Conservation (phyloP, 1,284 basidiomycete species). For the Malassezia restricta region DNA sequence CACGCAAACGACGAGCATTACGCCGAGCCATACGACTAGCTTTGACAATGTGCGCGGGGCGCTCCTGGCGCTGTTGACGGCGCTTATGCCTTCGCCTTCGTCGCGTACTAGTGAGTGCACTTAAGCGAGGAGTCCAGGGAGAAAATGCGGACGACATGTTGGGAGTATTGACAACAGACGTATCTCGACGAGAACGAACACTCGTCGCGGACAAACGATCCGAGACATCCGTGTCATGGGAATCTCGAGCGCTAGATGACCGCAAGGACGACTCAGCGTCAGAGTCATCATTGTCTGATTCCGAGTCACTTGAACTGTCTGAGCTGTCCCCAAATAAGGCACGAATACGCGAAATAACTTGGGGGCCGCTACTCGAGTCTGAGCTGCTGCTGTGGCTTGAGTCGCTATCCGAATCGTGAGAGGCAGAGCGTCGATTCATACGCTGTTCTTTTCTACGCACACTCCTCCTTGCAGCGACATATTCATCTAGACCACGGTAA, state of each 20-base stretch:
- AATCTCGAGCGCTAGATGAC: background rate
- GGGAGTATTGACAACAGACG: background rate
- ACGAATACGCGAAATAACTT: conserved; percentile 28
- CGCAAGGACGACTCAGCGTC: background rate
- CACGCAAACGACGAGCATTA: conserved; percentile 33
- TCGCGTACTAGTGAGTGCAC: conserved; percentile 4
- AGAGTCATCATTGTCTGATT: conserved; percentile 14
- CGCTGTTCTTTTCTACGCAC: conserved; percentile 14
- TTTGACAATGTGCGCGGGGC: conserved; percentile 9
- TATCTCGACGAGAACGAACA: conserved; percentile 7
- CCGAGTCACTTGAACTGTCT: conserved; percentile 20
- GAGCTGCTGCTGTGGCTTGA: conserved; percentile 19
- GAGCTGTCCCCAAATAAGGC: conserved; percentile 38
- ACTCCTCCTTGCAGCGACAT: conserved; percentile 29
- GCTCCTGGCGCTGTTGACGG: background rate
- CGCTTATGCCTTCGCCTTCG: background rate
- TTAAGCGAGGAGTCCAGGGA: conserved; percentile 5
- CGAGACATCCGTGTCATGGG: background rate
- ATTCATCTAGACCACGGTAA: conserved; percentile 38
- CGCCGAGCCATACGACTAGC: conserved; percentile 36
- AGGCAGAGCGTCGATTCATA: background rate
- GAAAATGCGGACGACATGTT: background rate
- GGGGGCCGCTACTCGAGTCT: conserved; percentile 26
- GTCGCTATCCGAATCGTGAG: conserved; percentile 18
- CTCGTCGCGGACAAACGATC: conserved; percentile 1